Percentiles rank a stretch among this genome's conserved stretches.
Conservation (phyloP, 2,329 filamentous ascomycete species). For the Aspergillus ruber region DNA sequence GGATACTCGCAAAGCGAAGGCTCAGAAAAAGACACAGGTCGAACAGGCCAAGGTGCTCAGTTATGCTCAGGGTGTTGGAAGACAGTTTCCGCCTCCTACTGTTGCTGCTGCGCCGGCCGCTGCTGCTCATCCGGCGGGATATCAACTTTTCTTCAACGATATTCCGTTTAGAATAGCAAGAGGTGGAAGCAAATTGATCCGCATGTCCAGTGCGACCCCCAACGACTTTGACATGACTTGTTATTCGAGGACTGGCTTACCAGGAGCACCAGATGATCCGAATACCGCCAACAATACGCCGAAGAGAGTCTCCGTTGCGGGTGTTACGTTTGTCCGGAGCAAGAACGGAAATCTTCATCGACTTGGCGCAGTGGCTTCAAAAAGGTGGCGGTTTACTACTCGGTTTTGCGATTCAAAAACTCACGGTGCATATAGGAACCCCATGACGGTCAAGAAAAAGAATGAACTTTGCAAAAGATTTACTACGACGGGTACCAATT, state of each 20-base stretch:
- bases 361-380: slow-evolving; percentile 65
- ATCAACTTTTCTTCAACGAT: slow-evolving; percentile 64
- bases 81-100: slow-evolving; percentile 11
- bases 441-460: slow-evolving; percentile 58
- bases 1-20: slow-evolving; percentile 49
- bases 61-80: slow-evolving; percentile 30
- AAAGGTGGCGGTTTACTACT: slow-evolving; percentile 55
- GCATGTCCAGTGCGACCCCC: slow-evolving; percentile 58
- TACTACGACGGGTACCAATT: slow-evolving; percentile 48
- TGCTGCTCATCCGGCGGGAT: slow-evolving; percentile 34
- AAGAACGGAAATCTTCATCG: slow-evolving; percentile 83
- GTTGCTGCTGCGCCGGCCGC: slow-evolving; percentile 15
- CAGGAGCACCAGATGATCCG: slow-evolving; percentile 43
- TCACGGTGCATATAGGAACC: slow-evolving; percentile 23
- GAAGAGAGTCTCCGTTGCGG: slow-evolving; percentile 64
- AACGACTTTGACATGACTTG: not conserved
- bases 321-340: slow-evolving; percentile 76
- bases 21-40: slow-evolving; percentile 54
- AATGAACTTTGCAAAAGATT: slow-evolving; percentile 66
- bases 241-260: slow-evolving; percentile 40
- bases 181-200: slow-evolving; percentile 76
- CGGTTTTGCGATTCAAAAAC: slow-evolving; percentile 1
- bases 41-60: slow-evolving; percentile 36
- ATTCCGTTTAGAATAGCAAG: slow-evolving; percentile 67
- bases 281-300: slow-evolving; percentile 63